Conservation (phyloP, 225 moss, liverwort and hornwort genomes). For the Climacium dendroides region DNA sequence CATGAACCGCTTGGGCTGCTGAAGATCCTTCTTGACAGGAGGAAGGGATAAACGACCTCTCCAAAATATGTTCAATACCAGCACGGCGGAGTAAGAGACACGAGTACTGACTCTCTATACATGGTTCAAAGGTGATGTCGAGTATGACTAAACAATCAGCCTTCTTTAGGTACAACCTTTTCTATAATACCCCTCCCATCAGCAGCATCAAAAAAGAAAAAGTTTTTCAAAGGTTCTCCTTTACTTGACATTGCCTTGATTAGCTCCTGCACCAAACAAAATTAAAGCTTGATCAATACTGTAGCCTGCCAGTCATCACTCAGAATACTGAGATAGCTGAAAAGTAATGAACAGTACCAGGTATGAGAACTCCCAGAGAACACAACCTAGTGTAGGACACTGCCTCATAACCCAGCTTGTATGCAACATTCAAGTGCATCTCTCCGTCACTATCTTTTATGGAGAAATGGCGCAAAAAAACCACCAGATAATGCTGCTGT, state of each 20-base stretch:
- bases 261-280: slow-evolving; percentile 58
- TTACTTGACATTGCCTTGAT: slow-evolving; percentile 83
- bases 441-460: neutral
- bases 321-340: neutral
- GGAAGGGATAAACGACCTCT: neutral
- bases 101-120: neutral
- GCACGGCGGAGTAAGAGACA: neutral
- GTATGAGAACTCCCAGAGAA: neutral
- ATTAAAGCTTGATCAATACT: neutral
- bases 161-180: slow-evolving; percentile 30
- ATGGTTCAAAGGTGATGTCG: neutral
- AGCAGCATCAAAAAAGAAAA: slow-evolving; percentile 74
- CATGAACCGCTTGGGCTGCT: neutral
- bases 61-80: neutral
- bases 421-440: neutral
- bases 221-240: slow-evolving; percentile 87
- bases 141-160: neutral
- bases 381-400: neutral
- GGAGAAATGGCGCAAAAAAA: neutral
- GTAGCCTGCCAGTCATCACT: neutral
- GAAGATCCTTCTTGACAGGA: neutral
- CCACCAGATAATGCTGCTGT: neutral
- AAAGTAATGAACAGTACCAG: neutral
- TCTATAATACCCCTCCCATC: slow-evolving; percentile 95
- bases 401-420: neutral